Conservation (phyloP, 2,329 filamentous ascomycete genomes). For the Colletotrichum spaethianum region DNA sequence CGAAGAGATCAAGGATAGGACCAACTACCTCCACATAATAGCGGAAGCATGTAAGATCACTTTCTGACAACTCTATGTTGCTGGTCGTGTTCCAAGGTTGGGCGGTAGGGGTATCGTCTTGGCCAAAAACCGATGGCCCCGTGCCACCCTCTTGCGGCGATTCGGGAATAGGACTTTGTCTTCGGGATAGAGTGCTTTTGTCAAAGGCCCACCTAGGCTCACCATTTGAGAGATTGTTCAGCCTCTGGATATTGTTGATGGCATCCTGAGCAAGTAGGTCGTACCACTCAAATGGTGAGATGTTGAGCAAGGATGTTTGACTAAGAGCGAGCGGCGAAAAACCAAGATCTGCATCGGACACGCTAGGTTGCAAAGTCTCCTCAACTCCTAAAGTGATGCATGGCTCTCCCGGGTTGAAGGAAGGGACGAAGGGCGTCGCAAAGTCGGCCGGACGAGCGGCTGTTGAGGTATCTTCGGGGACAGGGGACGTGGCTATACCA, state of each 20-base stretch:
- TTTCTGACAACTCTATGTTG: slow-evolving; percentile 23
- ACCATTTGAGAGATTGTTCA: slow-evolving; percentile 7
- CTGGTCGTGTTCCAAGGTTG: slow-evolving; percentile 27
- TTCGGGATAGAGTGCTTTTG: slow-evolving; percentile 27
- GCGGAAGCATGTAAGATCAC: slow-evolving; percentile 24
- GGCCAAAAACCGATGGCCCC: not conserved
- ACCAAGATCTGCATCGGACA: slow-evolving; percentile 18
- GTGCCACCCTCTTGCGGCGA: not conserved
- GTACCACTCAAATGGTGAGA: slow-evolving; percentile 38
- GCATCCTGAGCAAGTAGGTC: slow-evolving; percentile 34
- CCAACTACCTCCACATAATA: slow-evolving; percentile 39
- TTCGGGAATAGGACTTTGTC: slow-evolving; percentile 33
- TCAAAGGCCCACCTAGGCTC: slow-evolving; percentile 29
- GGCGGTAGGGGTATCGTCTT: not conserved
- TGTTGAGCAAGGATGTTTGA: slow-evolving; percentile 31
- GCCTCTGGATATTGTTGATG: slow-evolving; percentile 30
- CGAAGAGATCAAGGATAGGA: slow-evolving; percentile 41
- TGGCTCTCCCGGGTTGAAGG: slow-evolving; percentile 16
- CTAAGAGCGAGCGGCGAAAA: slow-evolving; percentile 30
- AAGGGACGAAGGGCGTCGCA: slow-evolving; percentile 3
- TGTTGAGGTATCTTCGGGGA: not conserved
- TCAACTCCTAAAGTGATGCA: slow-evolving; percentile 2
- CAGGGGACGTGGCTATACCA: not conserved
- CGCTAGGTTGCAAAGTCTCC: not conserved
- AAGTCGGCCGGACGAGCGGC: slow-evolving; percentile 13